Evolutionary conservation across 75 land plant genomes (phyloP), one percentile per base, ranked within the genome.

Genomic region (Picea glauca): DNA sequence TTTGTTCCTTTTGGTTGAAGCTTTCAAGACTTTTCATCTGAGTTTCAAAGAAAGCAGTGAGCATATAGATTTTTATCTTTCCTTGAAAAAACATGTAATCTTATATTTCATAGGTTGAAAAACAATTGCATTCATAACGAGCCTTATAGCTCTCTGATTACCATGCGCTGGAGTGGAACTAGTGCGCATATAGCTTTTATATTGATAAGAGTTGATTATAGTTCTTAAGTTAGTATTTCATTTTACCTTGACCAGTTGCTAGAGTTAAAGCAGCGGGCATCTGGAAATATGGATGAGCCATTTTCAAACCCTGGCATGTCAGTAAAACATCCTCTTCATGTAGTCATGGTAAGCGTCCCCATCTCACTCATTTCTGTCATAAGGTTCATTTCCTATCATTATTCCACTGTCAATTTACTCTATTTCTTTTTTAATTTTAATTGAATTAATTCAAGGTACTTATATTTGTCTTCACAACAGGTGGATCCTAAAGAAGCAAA

Each of bases 281-380:
- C 95, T 74, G 98, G 98, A 21, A 91, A 89, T 81, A 76, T 80
- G 46, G 96, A 93, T 80, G 93, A 90, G 26, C 72, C 85, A 13
- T 93, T 87, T 62, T 43, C 89, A 58, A 88, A 81, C 72, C 99
- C 94, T 33, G 99, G 99, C 21, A 83, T 93, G 74, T 89, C 96
- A 64, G 99, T 93, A 78, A 92, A 91, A 77, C 93, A 93, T 70
- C 99, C 99, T 43, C 84, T 98, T 74, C 99, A 98, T 90, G 99
- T 98, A 33, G 96, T 95, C 35, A 98, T 98, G 99, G 99, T 95
- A 81, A 87, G 84, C 2, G 38, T 13, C 82, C n/a, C 32, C 38
- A 15, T 31, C 77, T 79, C 23, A 61, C 40, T 54, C 46, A 9
- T 3, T 38, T 72, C 60, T 30, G 46, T 33, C 65, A 58, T 59